Conservation (phyloP, 1,284 basidiomycete genomes). For the Malassezia slooffiae region DNA sequence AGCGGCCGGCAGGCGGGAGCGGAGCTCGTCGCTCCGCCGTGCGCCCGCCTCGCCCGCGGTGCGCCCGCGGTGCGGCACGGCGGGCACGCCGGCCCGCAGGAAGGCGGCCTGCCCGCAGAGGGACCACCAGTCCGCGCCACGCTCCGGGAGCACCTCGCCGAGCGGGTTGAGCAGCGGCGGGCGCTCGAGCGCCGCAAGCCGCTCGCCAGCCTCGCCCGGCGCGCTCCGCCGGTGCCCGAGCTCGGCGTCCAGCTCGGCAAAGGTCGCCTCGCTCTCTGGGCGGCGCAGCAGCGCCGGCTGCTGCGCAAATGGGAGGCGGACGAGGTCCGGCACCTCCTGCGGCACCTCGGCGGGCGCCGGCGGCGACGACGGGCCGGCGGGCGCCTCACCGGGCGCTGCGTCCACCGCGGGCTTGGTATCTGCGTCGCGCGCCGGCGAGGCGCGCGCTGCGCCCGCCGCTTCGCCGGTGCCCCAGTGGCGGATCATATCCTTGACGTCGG, state of each 20-base stretch:
- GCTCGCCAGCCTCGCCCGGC: not conserved
- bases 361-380: not conserved
- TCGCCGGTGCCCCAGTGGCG: conserved; percentile 39
- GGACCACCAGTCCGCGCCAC: conserved; percentile 26
- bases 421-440: not conserved
- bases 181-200: not conserved
- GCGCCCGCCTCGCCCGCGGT: not conserved
- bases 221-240: not conserved
- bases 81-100: conserved; percentile 21
- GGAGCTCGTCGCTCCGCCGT: not conserved
- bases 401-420: no score
- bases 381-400: not conserved
- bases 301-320: conserved; percentile 38
- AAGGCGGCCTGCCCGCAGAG: conserved; percentile 23
- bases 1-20: conserved; percentile 16
- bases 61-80: conserved; percentile 14
- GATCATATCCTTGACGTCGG: conserved; percentile 52
- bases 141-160: not conserved
- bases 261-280: conserved; percentile 57
- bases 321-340: not conserved
- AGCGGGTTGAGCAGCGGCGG: conserved; percentile 1
- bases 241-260: conserved; percentile 21
- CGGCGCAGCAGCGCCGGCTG: conserved; percentile 65
- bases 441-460: conserved; percentile 10
- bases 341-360: not conserved